Conservation (phyloP, 306 rosid species). For the Pterocarpus santalinus region DNA sequence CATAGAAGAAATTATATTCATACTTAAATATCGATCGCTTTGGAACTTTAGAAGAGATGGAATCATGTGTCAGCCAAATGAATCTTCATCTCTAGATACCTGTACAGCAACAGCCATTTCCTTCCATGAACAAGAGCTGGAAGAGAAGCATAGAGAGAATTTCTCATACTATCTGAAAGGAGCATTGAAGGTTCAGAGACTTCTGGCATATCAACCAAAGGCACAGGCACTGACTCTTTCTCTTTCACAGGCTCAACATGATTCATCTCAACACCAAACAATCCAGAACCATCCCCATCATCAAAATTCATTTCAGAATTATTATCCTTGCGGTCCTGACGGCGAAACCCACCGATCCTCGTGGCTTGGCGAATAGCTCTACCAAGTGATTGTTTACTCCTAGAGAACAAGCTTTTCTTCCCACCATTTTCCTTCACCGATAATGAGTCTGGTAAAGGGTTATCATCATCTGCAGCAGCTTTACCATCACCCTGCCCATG, state of each 20-base stretch:
- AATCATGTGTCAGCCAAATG: constrained; percentile 23
- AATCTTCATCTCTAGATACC: constrained; percentile 54
- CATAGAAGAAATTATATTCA: not conserved
- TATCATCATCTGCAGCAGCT: constrained; percentile 37
- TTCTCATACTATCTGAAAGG: constrained; percentile 66
- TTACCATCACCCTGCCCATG: constrained; percentile 56
- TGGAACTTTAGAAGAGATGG: not conserved
- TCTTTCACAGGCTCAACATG: constrained; percentile 51
- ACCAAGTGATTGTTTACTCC: constrained; percentile 77
- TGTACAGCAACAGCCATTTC: constrained; percentile 87
- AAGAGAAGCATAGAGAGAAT: constrained; percentile 73
- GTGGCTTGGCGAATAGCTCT: constrained; percentile 67
- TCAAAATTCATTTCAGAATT: constrained; percentile 54
- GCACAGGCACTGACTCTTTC: constrained; percentile 43
- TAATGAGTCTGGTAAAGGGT: constrained; percentile 47
- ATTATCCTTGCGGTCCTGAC: constrained; percentile 60
- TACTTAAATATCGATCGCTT: not conserved
- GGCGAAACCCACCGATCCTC: constrained; percentile 65
- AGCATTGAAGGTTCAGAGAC: constrained; percentile 84
- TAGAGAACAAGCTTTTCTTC: constrained; percentile 73
- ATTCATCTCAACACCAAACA: constrained; percentile 68
- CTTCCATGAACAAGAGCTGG: constrained; percentile 91
- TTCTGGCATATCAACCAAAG: constrained; percentile 60
- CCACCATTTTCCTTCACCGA: constrained; percentile 62
- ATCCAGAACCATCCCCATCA: constrained; percentile 48